Conservation (phyloP, 2,329 filamentous ascomycete genomes). For the Geosmithia putterillii region DNA sequence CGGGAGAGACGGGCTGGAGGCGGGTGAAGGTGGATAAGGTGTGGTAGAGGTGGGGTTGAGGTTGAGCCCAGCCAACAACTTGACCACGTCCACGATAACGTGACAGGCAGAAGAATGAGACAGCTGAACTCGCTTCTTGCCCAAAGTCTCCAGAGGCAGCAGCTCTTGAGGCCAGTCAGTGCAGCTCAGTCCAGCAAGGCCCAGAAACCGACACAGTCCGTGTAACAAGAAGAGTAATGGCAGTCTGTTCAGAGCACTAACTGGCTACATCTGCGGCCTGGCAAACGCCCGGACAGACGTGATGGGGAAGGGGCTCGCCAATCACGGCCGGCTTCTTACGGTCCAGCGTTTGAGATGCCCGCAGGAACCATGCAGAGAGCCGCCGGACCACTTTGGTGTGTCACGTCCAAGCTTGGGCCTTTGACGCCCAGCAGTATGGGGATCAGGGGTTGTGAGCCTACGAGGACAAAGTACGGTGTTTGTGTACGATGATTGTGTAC, state of each 20-base stretch:
- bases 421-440: not conserved
- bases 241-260: not conserved
- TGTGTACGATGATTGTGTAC: too few species aligned
- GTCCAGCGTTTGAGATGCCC: conserved; percentile 1
- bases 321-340: not conserved
- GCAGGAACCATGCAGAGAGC: not conserved
- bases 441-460: too few species aligned
- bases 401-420: not conserved
- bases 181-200: too few species aligned
- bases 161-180: too few species aligned
- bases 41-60: not conserved
- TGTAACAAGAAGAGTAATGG: not conserved
- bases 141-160: too few species aligned
- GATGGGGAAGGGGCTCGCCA: conserved; percentile 1
- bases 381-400: not conserved
- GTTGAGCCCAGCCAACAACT: not conserved
- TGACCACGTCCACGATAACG: conserved; percentile 1
- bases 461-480: too few species aligned
- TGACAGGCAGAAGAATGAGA: conserved; percentile 1
- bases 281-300: not conserved
- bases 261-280: not conserved
- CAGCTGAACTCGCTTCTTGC: not conserved
- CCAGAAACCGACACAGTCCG: not conserved
- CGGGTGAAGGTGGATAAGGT: not conserved
- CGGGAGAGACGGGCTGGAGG: not conserved